A percentile compares a stretch with the other conserved stretches of the same genome.
Conservation (phyloP, 306 rosid species). For the Chamaecrista fasciculata region DNA sequence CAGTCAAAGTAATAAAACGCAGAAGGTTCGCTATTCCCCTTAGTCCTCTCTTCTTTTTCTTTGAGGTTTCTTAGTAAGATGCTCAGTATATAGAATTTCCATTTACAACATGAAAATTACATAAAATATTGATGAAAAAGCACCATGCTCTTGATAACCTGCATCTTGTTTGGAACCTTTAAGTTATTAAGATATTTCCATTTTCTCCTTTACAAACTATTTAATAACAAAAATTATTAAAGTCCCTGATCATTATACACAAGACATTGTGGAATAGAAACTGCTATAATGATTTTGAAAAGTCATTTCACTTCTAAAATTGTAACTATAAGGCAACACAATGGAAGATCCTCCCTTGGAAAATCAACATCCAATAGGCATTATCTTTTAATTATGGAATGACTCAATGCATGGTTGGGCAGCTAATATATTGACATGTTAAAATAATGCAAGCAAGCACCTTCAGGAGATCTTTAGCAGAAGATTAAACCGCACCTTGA, state of each 20-base stretch:
- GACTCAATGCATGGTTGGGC: too few species aligned
- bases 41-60: too few species aligned
- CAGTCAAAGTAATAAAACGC: not conserved
- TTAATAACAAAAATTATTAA: not conserved
- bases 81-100: too few species aligned
- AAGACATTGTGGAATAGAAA: not conserved
- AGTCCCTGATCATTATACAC: too few species aligned
- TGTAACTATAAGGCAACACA: too few species aligned
- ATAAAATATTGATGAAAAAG: too few species aligned
- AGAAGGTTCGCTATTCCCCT: not conserved
- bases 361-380: too few species aligned
- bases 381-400: too few species aligned
- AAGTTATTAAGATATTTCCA: not conserved
- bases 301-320: not conserved
- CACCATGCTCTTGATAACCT: too few species aligned
- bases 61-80: not conserved
- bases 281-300: not conserved
- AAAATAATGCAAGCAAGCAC: constrained; percentile 12
- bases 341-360: too few species aligned
- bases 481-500: constrained; percentile 46
- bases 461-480: not conserved
- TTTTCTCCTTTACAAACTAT: not conserved
- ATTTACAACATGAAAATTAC: not conserved
- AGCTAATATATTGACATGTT: too few species aligned
- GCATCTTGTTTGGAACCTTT: too few species aligned